Conservation (phyloP, 2,329 filamentous ascomycete species). For the Tolypocladium amazonense region DNA sequence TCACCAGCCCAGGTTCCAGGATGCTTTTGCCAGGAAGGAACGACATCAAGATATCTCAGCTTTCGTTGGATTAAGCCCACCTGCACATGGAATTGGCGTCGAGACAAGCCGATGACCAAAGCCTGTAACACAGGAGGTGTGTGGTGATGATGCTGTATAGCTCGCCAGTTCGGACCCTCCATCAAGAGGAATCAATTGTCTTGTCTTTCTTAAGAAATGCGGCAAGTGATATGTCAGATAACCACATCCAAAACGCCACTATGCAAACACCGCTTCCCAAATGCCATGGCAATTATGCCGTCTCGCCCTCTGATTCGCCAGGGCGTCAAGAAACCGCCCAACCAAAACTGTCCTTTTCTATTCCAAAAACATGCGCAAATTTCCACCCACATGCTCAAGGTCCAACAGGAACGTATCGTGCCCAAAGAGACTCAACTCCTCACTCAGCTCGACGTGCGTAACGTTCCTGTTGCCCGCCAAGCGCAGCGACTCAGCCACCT, state of each 20-base stretch:
- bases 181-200: too few relatives aligned
- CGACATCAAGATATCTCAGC: too few relatives aligned
- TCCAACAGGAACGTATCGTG: constrained; percentile 95
- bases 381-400: constrained; percentile 81
- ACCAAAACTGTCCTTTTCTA: neutral
- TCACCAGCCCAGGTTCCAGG: too few relatives aligned
- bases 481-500: constrained; percentile 76
- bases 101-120: too few relatives aligned
- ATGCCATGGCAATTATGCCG: neutral
- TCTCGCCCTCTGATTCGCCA: neutral
- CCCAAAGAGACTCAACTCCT: constrained; percentile 89
- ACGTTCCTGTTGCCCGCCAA: constrained; percentile 71
- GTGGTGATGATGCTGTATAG: too few relatives aligned
- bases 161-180: too few relatives aligned
- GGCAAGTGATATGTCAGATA: neutral
- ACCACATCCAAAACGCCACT: neutral
- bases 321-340: neutral
- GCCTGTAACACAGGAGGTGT: too few relatives aligned
- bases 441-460: constrained; percentile 80
- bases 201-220: neutral
- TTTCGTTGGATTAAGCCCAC: too few relatives aligned
- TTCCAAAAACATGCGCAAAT: constrained; percentile 64
- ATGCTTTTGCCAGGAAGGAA: too few relatives aligned
- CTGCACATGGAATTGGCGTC: too few relatives aligned
- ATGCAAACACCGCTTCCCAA: neutral